Conservation (phyloP, 495 filamentous ascomycete species). For the Penicillium malachiteum region DNA sequence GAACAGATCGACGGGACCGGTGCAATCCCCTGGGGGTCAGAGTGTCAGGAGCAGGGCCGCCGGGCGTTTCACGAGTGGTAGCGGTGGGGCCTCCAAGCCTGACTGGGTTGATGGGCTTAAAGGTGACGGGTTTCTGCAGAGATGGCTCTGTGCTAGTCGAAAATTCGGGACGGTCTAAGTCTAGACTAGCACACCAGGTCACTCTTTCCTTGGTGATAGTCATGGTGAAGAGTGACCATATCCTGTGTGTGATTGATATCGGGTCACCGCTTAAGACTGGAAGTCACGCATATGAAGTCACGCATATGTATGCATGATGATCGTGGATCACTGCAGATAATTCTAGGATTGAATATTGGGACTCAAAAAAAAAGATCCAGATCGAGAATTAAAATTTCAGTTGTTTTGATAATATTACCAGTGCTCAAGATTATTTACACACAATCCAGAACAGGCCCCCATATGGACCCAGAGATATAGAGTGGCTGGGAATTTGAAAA, state of each 20-base stretch:
- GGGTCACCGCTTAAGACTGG: slow-evolving; percentile 4
- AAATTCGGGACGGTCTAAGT: neutral
- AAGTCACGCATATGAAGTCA: neutral
- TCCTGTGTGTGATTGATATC: neutral
- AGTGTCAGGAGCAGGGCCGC: slow-evolving; percentile 7
- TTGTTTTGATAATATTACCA: too few species aligned
- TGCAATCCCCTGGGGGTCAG: slow-evolving; percentile 14
- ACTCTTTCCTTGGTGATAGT: neutral
- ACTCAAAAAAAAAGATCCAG: too few species aligned
- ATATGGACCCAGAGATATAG: neutral
- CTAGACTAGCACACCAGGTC: neutral
- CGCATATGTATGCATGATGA: slow-evolving; percentile 5
- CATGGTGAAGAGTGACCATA: neutral
- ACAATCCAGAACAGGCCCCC: neutral
- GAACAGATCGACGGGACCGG: slow-evolving; percentile 23
- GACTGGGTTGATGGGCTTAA: neutral
- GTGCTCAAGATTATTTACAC: neutral
- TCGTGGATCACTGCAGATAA: slow-evolving; percentile 6
- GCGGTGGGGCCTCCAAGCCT: slow-evolving; percentile 16
- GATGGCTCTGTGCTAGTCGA: neutral
- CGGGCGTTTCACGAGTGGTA: slow-evolving; percentile 20
- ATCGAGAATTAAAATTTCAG: too few species aligned
- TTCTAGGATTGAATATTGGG: neutral
- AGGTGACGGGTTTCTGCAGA: neutral
- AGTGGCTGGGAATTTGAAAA: neutral